Conservation (phyloP, 139 green algal species). For the Chlorella sp. region DNA sequence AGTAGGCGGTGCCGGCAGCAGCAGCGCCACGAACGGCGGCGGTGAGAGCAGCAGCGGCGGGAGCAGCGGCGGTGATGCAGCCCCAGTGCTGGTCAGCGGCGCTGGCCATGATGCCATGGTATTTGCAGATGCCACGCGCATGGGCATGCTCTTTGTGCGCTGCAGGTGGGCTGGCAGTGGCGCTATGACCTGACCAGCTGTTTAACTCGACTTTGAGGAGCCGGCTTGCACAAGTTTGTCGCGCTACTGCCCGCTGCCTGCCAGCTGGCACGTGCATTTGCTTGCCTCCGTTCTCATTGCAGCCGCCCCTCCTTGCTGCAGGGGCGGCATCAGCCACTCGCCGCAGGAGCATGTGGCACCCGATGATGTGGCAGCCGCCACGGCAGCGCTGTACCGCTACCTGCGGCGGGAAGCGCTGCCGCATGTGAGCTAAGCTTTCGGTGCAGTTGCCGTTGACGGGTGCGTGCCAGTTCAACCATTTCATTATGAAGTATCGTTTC, state of each 20-base stretch:
- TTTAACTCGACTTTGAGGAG: too few species aligned
- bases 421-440: too few species aligned
- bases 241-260: too few species aligned
- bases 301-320: conserved; percentile 43
- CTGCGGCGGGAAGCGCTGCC: neutral
- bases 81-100: conserved; percentile 80
- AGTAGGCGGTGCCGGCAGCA: neutral
- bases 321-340: conserved; percentile 84
- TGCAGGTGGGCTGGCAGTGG: conserved; percentile 19
- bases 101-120: conserved; percentile 94
- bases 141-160: conserved; percentile 94
- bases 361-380: conserved; percentile 70
- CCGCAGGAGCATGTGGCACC: conserved; percentile 77
- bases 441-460: too few species aligned
- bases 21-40: neutral
- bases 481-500: too few species aligned
- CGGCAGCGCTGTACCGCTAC: conserved; percentile 50
- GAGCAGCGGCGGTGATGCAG: neutral
- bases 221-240: too few species aligned
- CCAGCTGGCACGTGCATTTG: too few species aligned
- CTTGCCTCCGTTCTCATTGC: too few species aligned
- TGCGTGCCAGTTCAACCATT: too few species aligned
- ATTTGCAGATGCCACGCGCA: conserved; percentile 75
- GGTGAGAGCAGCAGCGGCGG: neutral
- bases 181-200: too few species aligned